Conservation (phyloP, 2,329 filamentous ascomycete genomes). For the Aspergillus piperis region DNA sequence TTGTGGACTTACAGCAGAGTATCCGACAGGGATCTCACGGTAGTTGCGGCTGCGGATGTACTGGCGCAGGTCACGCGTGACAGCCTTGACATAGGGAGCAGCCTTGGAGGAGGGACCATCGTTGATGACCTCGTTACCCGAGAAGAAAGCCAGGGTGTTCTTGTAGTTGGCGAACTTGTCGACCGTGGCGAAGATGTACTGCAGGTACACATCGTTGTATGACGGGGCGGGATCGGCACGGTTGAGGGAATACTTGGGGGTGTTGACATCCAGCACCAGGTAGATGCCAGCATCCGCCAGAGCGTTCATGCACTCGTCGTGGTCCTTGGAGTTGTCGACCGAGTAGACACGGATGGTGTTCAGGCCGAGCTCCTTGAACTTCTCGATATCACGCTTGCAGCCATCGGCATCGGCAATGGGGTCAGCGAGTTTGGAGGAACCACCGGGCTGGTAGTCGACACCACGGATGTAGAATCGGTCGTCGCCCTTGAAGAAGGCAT, state of each 20-base stretch:
- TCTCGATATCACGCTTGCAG: slow-evolving; percentile 76
- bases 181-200: slow-evolving; percentile 83
- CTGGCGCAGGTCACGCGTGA: slow-evolving; percentile 73
- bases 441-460: slow-evolving; percentile 67
- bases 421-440: slow-evolving; percentile 65
- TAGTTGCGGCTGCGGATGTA: slow-evolving; percentile 65
- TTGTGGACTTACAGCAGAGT: slow-evolving; percentile 52
- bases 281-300: slow-evolving; percentile 87
- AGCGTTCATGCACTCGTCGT: slow-evolving; percentile 81
- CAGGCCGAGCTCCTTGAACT: slow-evolving; percentile 83
- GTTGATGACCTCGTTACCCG: slow-evolving; percentile 79
- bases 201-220: slow-evolving; percentile 85
- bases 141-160: slow-evolving; percentile 87
- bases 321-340: slow-evolving; percentile 79
- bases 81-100: slow-evolving; percentile 75
- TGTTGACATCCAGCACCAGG: slow-evolving; percentile 89
- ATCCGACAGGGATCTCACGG: slow-evolving; percentile 71
- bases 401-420: slow-evolving; percentile 70
- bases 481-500: slow-evolving; percentile 66
- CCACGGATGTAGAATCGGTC: slow-evolving; percentile 57
- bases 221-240: slow-evolving; percentile 70
- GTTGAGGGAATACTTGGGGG: slow-evolving; percentile 85
- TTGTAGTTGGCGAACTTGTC: slow-evolving; percentile 79
- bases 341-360: slow-evolving; percentile 94
- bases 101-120: slow-evolving; percentile 64